Evolutionary conservation across 768 basidiomycete species (phyloP), one percentile per base, ranked within the genome.

Genomic region (Suillus bovinus): DNA sequence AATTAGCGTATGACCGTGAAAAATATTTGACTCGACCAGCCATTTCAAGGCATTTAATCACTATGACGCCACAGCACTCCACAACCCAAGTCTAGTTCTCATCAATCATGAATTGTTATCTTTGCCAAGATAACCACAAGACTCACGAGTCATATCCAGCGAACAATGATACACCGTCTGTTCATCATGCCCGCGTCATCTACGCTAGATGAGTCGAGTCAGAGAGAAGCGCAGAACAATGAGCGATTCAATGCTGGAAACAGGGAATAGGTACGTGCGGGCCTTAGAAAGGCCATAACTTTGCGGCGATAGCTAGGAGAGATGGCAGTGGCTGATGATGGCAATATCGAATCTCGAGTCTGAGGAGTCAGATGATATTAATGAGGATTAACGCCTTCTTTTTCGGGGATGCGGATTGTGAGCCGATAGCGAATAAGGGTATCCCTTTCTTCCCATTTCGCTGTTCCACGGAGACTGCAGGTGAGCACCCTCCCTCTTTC

Each of bases 101-200:
- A 54, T 34, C n/a, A 34, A 55, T 24, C 14, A 22, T 36, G 34
- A 14, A 17, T 17, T 16, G 22, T 8, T 14, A 55, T 16, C 9
- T 24, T 24, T 24, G 4, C 53, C 53, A 24, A 34, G 34, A 55
- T 9, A 17, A 22, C 11, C 16, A 14, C 22, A 55, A 24, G 22
- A 55, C 22, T 38, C 22, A 38, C 36, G 10, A 56, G 54, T 56
- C 54, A 56, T 56, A 38, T 56, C 17, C 54, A 56, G 54, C 54
- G 54, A 56, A 56, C 54, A 56, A 56, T 56, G 54, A 17, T 38
- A 36, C 3, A 38, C 16, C 4, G 22, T 24, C 54, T 55, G 5
- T 34, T 14, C 22, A 55, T 38, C 34, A 33, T 3, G 17, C 52
- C 9, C 7, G 22, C 27, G n/a, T 54, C n/a, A 16, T 34, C 53